Conservation (phyloP, 176 grass and related monocot species). For the Canna indica region DNA sequence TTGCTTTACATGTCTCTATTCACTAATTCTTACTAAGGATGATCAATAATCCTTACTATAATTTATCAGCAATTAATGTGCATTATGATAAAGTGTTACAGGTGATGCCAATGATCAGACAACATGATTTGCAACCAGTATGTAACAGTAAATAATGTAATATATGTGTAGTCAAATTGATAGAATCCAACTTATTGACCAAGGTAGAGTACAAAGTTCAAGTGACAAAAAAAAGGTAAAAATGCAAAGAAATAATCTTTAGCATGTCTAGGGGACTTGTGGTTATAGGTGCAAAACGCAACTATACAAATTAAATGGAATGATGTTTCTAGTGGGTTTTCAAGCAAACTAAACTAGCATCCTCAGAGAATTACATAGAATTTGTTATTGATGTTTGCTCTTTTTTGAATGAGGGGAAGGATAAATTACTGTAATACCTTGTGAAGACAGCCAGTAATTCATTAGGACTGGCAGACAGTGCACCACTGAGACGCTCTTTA, state of each 20-base stretch:
- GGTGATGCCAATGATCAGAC: neutral
- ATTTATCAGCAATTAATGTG: no score
- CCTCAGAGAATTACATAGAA: neutral
- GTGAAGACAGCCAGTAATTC: conserved; percentile 86
- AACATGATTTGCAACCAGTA: neutral
- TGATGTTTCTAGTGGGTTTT: neutral
- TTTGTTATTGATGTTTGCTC: neutral
- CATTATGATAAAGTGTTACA: neutral
- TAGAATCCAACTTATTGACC: neutral
- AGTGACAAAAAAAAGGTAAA: no score
- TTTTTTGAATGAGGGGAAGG: neutral
- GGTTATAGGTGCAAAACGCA: no score
- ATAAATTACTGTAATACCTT: conserved; percentile 26
- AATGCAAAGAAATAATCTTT: no score
- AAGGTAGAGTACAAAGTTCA: neutral
- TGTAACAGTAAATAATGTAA: neutral
- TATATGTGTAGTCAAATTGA: neutral
- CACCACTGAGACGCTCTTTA: conserved; percentile 56
- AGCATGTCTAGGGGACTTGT: no score
- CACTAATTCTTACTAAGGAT: neutral
- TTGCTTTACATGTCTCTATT: neutral
- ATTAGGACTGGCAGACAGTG: conserved; percentile 79
- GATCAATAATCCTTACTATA: no score
- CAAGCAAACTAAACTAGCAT: neutral
- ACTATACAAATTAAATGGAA: neutral